phyloP scores from a whole-genome alignment of 1,139 yeast genomes.

The Pneumocystis sp. region DNA sequence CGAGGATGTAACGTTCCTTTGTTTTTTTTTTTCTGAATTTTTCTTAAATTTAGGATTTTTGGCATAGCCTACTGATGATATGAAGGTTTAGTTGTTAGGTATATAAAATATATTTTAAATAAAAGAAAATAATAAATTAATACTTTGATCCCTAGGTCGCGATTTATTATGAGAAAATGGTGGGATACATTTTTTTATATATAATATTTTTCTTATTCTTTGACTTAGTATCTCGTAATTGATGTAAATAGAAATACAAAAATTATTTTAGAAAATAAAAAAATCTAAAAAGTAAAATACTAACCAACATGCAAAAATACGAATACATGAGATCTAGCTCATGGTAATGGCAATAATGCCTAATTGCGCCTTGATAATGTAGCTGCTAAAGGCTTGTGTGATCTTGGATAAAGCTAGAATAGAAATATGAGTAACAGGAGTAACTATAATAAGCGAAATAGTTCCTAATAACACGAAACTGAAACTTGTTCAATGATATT shows the following conservation, averaged over 20 bases:
- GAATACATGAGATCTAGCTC: neutral
- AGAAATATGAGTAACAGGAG: neutral
- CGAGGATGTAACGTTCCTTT: neutral
- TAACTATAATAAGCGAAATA: neutral
- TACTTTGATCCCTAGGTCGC: no score
- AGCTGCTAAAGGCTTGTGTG: neutral
- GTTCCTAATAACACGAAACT: neutral
- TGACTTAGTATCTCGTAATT: neutral
- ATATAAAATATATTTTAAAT: neutral
- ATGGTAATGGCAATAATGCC: neutral
- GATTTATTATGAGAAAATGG: neutral
- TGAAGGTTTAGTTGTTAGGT: neutral
- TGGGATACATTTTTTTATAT: neutral
- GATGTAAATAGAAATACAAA: neutral
- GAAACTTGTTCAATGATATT: neutral
- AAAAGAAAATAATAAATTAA: no score
- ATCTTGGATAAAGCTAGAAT: neutral
- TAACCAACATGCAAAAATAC: neutral
- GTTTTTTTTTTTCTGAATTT: neutral
- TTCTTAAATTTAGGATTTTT: neutral
- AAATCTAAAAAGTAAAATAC: neutral
- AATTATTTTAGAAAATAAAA: neutral
- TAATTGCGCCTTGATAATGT: neutral
- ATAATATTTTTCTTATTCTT: neutral
- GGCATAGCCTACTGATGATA: neutral